A percentile compares a stretch with the other conserved stretches of the same genome.
Conservation (phyloP, 306 rosid species). For the Dryas drummondii region DNA sequence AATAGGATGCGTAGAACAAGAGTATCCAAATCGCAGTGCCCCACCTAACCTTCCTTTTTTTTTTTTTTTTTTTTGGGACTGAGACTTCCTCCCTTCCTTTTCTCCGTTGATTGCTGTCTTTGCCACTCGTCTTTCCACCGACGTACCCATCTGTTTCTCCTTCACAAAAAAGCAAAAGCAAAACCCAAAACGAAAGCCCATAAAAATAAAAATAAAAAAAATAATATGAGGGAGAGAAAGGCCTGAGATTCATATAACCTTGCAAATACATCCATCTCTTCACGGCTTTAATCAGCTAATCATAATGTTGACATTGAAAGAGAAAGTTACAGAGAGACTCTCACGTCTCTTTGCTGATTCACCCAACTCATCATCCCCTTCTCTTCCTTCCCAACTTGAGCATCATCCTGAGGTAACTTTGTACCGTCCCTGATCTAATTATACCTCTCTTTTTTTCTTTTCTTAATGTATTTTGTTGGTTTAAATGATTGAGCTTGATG, state of each 20-base stretch:
- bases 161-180: not conserved
- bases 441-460: not conserved
- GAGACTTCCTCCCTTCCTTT: not conserved
- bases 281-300: not conserved
- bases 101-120: slow-evolving; percentile 29
- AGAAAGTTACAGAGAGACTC: slow-evolving; percentile 60
- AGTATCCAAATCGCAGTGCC: not conserved
- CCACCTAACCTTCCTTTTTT: not conserved
- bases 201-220: too few species aligned
- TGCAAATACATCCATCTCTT: not conserved
- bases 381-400: slow-evolving; percentile 22
- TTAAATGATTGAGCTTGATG: slow-evolving; percentile 29
- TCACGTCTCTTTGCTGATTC: slow-evolving; percentile 61
- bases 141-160: slow-evolving; percentile 15
- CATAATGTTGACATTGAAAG: slow-evolving; percentile 62
- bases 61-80: too few species aligned
- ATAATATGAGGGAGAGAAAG: not conserved
- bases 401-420: slow-evolving; percentile 44
- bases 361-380: slow-evolving; percentile 30
- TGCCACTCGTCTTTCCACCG: slow-evolving; percentile 24
- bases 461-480: not conserved
- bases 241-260: not conserved
- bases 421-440: not conserved
- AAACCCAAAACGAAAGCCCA: not conserved
- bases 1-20: too few species aligned